These are phyloP conservation scores for Pluteus cervinus DNA, from an alignment of 768 basidiomycete species.

Conservation along the genomic window DNA sequence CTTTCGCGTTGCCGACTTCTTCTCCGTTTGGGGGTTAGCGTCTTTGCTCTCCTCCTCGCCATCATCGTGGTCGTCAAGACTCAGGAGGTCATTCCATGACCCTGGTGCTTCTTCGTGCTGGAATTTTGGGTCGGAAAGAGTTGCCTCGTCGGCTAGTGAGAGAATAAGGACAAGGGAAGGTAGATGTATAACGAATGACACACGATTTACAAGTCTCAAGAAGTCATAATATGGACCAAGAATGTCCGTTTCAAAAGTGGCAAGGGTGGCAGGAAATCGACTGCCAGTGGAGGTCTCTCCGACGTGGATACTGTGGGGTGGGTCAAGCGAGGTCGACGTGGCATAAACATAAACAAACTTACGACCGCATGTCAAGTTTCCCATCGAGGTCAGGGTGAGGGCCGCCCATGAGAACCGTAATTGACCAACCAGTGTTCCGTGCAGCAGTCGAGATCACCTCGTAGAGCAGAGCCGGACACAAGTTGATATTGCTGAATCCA, in stretches of 20 bases:
- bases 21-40: no score
- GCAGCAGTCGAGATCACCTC: neutral
- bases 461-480: neutral
- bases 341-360: neutral
- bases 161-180: no score
- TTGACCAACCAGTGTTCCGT: neutral
- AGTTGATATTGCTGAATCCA: neutral
- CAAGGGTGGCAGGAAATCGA: neutral
- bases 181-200: no score
- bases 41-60: no score
- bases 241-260: neutral
- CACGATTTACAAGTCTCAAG: neutral
- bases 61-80: no score
- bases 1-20: no score
- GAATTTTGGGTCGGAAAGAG: no score
- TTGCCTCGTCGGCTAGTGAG: no score
- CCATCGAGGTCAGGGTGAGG: neutral
- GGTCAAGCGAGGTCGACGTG: no score
- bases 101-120: no score
- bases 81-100: no score
- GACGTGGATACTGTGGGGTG: neutral
- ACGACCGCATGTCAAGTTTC: neutral
- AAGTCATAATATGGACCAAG: neutral
- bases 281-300: neutral
- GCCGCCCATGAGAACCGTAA: slow-evolving; percentile 1